Base-by-base conservation (phyloP, 2,329 filamentous ascomycete species). In the Neoscytalidium dimidiatum region DNA sequence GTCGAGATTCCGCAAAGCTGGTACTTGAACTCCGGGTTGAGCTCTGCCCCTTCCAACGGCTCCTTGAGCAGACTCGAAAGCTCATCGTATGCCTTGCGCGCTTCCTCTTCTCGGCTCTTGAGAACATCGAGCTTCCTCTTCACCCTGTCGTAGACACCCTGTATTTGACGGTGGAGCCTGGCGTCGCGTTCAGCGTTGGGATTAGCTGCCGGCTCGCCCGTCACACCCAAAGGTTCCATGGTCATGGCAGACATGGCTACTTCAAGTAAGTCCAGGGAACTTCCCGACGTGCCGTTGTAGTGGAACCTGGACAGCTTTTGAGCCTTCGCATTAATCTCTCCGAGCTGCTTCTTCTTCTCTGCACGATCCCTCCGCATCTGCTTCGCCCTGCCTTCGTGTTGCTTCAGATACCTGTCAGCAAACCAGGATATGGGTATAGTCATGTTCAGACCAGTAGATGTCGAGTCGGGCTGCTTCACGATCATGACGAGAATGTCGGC, bases 401-500 rank as follows among this genome's bases (percentile, higher is more conserved):
- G 43, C 3, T 23, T 44, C 51, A 88, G 76, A 71, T 89, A 90
- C 51, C 86, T 82, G 74, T 89, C 87, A 4, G 84, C 80, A 68
- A 86, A 87, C 70, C 87, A 82, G 1, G 80, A 77, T 1, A 81
- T 72, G 3, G 86, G 86, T 19, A 88, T 79, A 5, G 82, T 82
- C 48, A 88, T 75, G 33, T 75, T 74, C 31, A 80, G 70, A 69
- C 77, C 64, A 70, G 68, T 73, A 69, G 74, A 71, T 75, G 77
- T 48, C 77, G 68, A 68, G 71, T 80, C 71, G 1, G 71, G 68
- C 3, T 71, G 69, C 8, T 64, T 71, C 29, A 78, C 65, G 17
- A 71, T 71, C 28, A 88, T 79, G 9, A 84, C 82, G n/a, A 89
- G 74, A 21, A 89, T 78, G 28, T 87, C 84, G 14, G 83, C 85